Evolutionary conservation across 2,329 filamentous ascomycete genomes (phyloP), one percentile per base, ranked within the genome.

Genomic region (Mariannaea elegans): DNA sequence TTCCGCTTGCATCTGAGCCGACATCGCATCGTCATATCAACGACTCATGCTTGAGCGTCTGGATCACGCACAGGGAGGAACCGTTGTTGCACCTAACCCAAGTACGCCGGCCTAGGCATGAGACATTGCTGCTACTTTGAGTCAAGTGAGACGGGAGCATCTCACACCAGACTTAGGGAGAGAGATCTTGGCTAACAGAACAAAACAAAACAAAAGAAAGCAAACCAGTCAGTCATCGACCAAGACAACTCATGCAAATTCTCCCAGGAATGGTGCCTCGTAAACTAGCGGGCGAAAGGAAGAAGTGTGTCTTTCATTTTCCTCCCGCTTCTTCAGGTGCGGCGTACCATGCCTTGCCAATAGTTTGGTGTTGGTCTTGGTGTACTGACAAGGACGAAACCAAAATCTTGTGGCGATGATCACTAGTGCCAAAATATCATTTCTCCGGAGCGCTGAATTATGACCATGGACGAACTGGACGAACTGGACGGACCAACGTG

Each of bases 361-460:
- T 41, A 48, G 50, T 42, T 44, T 46, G 54, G 44, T 57, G 38
- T 55, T 45, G 50, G n/a, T n/a, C n/a, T 14, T 44, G n/a, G 52
- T 48, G 19, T 27, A 7, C 36, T 42, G 62, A 58, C 52, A 60
- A 48, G 48, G 39, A 29, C 21, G 44, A 57, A 54, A 47, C 51
- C 53, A 45, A 34, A 57, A 56, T 52, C 42, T 55, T 41, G 59
- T 63, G 49, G 38, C 56, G 36, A 31, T 41, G 41, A 51, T 46
- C 41, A 44, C 52, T 62, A 64, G 61, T 50, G 61, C 48, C 50
- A 46, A 63, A 61, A 46, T 46, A 41, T 48, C 41, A 46, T 47
- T 45, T 31, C 21, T 27, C 16, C 32, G 38, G 31, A 47, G 38
- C 31, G 53, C 39, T 44, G 61, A 57, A 50, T 54, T 29, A 32